Evolutionary conservation across 352 stramenopile genomes (phyloP).

Genomic region (Phytophthora hibernalis): DNA sequence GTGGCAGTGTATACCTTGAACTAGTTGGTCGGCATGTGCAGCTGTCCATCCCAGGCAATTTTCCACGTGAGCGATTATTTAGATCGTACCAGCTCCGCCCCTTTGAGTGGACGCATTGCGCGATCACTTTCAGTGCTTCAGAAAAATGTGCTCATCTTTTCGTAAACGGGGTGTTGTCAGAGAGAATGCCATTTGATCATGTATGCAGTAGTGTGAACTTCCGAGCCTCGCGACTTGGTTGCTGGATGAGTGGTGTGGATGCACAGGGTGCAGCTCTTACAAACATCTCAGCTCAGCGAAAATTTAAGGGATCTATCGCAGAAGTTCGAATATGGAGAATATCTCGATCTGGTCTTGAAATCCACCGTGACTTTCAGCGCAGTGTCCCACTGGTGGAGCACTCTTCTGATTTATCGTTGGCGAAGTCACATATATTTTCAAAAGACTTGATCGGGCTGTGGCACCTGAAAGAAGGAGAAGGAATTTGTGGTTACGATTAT

Average conservation of each 20-base stretch:
- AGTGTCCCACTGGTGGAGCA: conserved; percentile 53
- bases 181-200: conserved; percentile 50
- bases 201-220: conserved; percentile 59
- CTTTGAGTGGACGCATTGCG: conserved; percentile 76
- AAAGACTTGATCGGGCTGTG: conserved; percentile 59
- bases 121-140: conserved; percentile 56
- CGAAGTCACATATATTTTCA: conserved; percentile 26
- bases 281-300: conserved; percentile 51
- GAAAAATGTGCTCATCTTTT: conserved; percentile 43
- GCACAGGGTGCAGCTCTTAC: conserved; percentile 42
- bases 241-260: conserved; percentile 69
- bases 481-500: conserved; percentile 63
- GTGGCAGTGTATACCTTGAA: conserved; percentile 77
- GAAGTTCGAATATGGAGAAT: conserved; percentile 81
- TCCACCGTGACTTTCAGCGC: conserved; percentile 70
- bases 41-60: conserved; percentile 75
- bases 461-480: conserved; percentile 83
- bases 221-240: conserved; percentile 65
- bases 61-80: conserved; percentile 78
- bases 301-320: conserved; percentile 77
- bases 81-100: conserved; percentile 53
- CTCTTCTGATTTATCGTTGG: conserved; percentile 12
- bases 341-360: conserved; percentile 45
- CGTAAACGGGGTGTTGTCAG: conserved; percentile 59
- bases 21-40: conserved; percentile 74